Evolutionary conservation across 2,329 filamentous ascomycete species (phyloP), one percentile per base, ranked within the genome.

Genomic region (Aurifilum marmelostoma): DNA sequence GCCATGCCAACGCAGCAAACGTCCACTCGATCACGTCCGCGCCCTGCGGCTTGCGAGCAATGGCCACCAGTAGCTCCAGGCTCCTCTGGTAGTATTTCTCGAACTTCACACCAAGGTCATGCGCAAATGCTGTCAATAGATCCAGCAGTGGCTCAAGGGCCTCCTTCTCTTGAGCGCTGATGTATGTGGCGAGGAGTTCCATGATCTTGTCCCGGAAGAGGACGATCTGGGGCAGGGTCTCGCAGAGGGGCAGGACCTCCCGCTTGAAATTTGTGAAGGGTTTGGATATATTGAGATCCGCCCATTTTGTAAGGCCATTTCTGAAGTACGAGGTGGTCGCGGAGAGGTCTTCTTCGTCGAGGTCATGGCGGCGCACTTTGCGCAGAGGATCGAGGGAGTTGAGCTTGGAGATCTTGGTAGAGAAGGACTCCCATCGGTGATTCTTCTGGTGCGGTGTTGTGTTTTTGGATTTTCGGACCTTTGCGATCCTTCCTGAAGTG

Each of bases 21-120:
- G 93, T 95, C 94, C 95, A 98, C 81, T 99, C 96, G 64, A 98
- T 92, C n/a, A 97, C 94, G 72, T 94, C 92, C 34, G 92, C 90
- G 75, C 92, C 91, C 68, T 92, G 86, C 66, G 92, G 89, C 74
- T 89, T 91, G 66, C 90, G 90, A 14, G 94, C 94, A 72, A 98
- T 87, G 21, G 89, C 88, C 52, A 92, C 88, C 67, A 99, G 89
- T 66, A 97, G 83, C 66, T 84, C 87, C 69, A 99, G 88, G 34
- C 92, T 89, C 65, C 87, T 86, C 60, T 89, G 86, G 78, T 97
- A 98, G 79, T 97, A 89, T 76, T 92, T 93, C 80, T 97, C 94
- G 76, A 99, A 99, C 62, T 90, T 87, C 24, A 87, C 85, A 64
- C 95, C 95, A 67, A 99, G 80, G 76, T 99, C 97, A 77, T 97